Evolutionary conservation across 208 protist species (phyloP), one percentile per base, ranked within the genome.

Genomic region (Angomonas deanei): DNA sequence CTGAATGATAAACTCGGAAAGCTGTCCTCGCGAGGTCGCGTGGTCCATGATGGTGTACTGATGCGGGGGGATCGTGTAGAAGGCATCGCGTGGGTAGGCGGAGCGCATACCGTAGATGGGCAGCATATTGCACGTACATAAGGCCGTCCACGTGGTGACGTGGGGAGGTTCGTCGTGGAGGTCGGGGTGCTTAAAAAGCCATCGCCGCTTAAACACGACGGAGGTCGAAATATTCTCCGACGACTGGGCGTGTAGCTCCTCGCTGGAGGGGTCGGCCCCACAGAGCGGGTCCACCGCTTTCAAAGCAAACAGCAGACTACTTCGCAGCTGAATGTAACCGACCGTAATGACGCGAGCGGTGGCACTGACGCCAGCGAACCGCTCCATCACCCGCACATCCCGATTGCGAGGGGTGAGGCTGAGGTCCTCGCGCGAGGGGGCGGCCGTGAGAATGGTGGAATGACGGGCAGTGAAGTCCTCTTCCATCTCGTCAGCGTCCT

Each of bases 1-100:
- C 68, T 95, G 88, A 24, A 92, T 76, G 1, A 95, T 72, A 50
- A 87, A 92, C 73, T 94, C 85, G 6, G 90, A 54, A 39, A 86
- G 58, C 11, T 78, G 75, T 27, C 58, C 71, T 24, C 50, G 55
- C 23, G 74, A 69, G 4, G 38, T 61, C 0, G 47, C 11, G 8
- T 33, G 27, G 46, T 36, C 52, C 21, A 66, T 66, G 33, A 90
- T 65, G 28, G 80, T 75, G 73, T 94, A 94, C 67, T 91, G 88
- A 42, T 91, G 88, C 32, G 83, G 80, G 5, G 78, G 70, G 13
- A 86, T 74, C 5, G 65, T 74, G 70, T 85, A 89, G 66, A 91
- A 92, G 61, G 80, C 74, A 49, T 92, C 88, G 38, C 74, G 79
- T 3, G 81, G 78, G 73, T 94, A 92, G 46, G 71, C 69, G 15